Percentiles rank a stretch among this genome's conserved stretches.
phyloP scores from a whole-genome alignment of 2,329 filamentous ascomycete genomes.

The Fusarium incarnatum region DNA sequence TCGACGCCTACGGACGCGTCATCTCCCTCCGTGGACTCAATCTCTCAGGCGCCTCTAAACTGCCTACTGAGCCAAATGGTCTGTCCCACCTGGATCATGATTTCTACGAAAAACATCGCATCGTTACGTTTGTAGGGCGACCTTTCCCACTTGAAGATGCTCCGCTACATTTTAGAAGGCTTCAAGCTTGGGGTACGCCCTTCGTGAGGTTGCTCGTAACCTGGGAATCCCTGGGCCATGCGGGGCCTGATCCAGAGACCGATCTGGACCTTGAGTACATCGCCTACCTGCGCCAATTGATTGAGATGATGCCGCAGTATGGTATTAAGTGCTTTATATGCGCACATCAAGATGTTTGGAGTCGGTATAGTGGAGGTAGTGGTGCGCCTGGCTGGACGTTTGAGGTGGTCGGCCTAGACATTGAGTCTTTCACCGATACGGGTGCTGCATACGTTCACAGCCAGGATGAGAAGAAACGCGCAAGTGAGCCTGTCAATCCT shows the following conservation, averaged over 20 bases:
- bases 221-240: conserved; percentile 56
- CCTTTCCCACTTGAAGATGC: conserved; percentile 55
- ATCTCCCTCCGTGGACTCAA: conserved; percentile 57
- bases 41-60: conserved; percentile 56
- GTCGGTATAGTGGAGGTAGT: conserved; percentile 56
- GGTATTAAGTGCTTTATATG: conserved; percentile 58
- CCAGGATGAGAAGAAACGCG: conserved; percentile 49
- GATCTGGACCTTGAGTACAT: conserved; percentile 56
- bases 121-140: conserved; percentile 54
- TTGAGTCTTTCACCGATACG: conserved; percentile 51
- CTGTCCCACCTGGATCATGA: conserved; percentile 55
- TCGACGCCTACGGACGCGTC: conserved; percentile 54
- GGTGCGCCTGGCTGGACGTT: conserved; percentile 58
- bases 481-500: conserved; percentile 42
- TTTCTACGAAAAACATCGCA: conserved; percentile 55
- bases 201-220: conserved; percentile 56
- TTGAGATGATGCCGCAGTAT: conserved; percentile 53
- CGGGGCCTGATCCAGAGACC: conserved; percentile 46
- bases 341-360: conserved; percentile 59
- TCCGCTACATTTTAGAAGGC: conserved; percentile 53
- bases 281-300: conserved; percentile 51
- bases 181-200: conserved; percentile 55
- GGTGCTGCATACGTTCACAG: conserved; percentile 53
- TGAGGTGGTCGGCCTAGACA: conserved; percentile 54
- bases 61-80: conserved; percentile 53